Conservation (phyloP, 805 yeast genomes). For the Metschnikowia cubensis region DNA sequence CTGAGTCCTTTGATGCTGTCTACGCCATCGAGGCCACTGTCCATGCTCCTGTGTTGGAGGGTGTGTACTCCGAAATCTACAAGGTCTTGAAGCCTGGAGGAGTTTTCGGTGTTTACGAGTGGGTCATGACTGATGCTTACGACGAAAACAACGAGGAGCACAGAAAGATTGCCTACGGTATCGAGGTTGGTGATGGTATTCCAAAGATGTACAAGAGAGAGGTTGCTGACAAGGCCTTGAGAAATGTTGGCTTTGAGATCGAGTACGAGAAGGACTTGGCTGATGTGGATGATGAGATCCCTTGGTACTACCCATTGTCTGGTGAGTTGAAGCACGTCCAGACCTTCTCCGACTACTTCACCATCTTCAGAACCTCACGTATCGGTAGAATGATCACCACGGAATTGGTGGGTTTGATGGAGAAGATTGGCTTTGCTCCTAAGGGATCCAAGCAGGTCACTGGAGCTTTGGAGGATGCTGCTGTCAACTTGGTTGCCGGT, state of each 20-base stretch:
- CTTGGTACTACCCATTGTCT: slow-evolving; percentile 96
- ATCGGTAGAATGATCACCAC: slow-evolving; percentile 87
- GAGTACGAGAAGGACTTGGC: slow-evolving; percentile 79
- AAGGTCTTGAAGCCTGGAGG: slow-evolving; percentile 98
- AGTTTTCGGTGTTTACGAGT: slow-evolving; percentile 94
- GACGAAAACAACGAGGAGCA: slow-evolving; percentile 86
- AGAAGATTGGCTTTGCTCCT: slow-evolving; percentile 84
- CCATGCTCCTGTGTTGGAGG: slow-evolving; percentile 94
- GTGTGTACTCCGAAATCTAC: slow-evolving; percentile 92
- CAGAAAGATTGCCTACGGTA: slow-evolving; percentile 93
- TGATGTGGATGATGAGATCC: slow-evolving; percentile 72
- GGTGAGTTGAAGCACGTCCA: slow-evolving; percentile 93
- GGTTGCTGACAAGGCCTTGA: slow-evolving; percentile 85
- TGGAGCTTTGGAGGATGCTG: slow-evolving; percentile 92
- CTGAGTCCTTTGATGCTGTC: slow-evolving; percentile 88
- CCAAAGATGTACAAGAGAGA: slow-evolving; percentile 89
- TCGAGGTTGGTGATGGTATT: slow-evolving; percentile 97
- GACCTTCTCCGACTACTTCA: slow-evolving; percentile 68
- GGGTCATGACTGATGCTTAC: slow-evolving; percentile 96
- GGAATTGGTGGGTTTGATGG: slow-evolving; percentile 74
- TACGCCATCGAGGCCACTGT: slow-evolving; percentile 98
- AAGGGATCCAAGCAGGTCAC: slow-evolving; percentile 87
- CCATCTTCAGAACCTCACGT: slow-evolving; percentile 83
- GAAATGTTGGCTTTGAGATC: slow-evolving; percentile 82
- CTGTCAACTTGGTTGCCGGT: slow-evolving; percentile 90